Evolutionary conservation across 129 eudicot genomes (phyloP), one percentile per base, ranked within the genome.

Genomic region (Cynara cardunculus): DNA sequence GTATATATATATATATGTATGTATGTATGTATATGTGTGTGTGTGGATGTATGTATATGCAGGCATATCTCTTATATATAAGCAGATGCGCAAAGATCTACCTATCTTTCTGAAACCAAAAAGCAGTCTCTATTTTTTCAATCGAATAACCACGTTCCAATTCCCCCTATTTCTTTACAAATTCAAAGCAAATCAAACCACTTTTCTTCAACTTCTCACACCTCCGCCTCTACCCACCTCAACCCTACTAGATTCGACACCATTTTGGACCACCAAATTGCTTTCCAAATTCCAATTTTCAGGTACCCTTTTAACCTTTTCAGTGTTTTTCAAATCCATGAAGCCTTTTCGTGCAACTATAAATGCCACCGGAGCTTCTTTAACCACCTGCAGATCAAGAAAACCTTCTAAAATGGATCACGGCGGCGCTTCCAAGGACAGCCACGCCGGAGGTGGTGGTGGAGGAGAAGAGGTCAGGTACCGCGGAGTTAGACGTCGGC

Each of bases 211-310:
- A 26, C 35, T 71, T 71, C 86, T 59, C 77, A 24, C 35, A 53
- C 66, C 74, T 81, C 69, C 28, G 2, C 41, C 49, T n/a, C 78
- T 77, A 67, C 44, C 82, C 28, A 79, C 59, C 35, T 31, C 6
- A 35, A 27, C 28, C 66, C 86, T 71, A 77, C 65, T 71, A 77
- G 86, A 83, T 83, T 83, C 86, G 5, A 71, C 82, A 70, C 78
- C 16, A 70, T 56, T 76, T 70, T 83, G 73, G 78, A 71, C 82
- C 78, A 77, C 81, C 25, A 74, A 37, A 71, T 80, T 69, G 82
- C 82, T 78, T 78, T 78, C 25, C 85, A 69, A 75, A 75, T 76
- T 69, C 81, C 77, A 56, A 19, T 76, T 56, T 44, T 82, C 85
- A 82, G 77, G 77, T 56, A 61, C 73, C 72, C 76, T 76, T 68